Evolutionary conservation across 768 basidiomycete species (phyloP), one percentile per base, ranked within the genome.

Genomic region (Kwoniella bestiolae): DNA sequence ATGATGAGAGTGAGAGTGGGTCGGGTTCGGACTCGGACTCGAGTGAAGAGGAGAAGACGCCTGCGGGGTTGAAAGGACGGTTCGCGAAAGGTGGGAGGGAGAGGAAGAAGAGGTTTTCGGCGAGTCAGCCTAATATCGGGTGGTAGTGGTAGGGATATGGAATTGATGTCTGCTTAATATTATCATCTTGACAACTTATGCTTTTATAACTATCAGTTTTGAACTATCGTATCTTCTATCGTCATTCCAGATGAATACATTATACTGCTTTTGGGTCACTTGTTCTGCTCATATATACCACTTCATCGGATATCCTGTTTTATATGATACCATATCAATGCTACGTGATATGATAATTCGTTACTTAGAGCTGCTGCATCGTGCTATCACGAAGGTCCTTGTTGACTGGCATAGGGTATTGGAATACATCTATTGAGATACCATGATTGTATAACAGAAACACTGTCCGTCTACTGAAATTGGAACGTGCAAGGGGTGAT

Each of bases 31-130:
- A 38, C 16, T 26, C 38, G n/a, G 60, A 63, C 26, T 58, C 56
- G 35, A 58, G 56, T 45, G 63, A 65, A 29, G 66, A 62, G 25
- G 66, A 67, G 31, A 47, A 61, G 8, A 47, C 41, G 3, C 66
- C 53, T 12, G 50, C 53, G 21, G 58, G 38, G 0, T n/a, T 67
- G 34, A 62, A 67, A 35, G 58, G 51, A 12, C 47, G 66, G 25
- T 52, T 62, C 23, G 58, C 66, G 8, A 49, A 44, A 18, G 64
- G 64, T 29, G 63, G 31, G 38, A 29, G 18, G 23, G 38, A 38
- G 34, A 63, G 49, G 53, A 58, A 44, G 53, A 38, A 35, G 46
- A 65, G 47, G 46, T 28, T 35, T 5, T 23, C 35, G 31, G 26
- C 34, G n/a, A 34, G 56, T 26, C 56, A 56, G 34, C 35, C 35